Conservation (phyloP, 2,329 filamentous ascomycete genomes). For the Periconia sp. region DNA sequence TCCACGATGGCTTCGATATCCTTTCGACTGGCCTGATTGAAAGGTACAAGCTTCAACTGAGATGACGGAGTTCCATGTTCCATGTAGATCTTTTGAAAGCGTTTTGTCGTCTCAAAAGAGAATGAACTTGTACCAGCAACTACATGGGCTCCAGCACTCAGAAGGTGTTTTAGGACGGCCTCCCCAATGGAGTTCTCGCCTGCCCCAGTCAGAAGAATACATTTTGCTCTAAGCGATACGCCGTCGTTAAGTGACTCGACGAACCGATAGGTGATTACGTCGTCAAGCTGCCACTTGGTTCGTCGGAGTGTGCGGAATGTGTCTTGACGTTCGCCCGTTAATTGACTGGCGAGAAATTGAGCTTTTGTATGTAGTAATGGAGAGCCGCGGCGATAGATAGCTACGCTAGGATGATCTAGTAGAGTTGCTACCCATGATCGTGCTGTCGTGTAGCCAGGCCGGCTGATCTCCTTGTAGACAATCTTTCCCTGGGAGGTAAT, state of each 20-base stretch:
- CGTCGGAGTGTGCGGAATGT: too few species aligned
- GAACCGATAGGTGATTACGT: slow-evolving; percentile 87
- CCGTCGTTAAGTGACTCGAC: slow-evolving; percentile 89
- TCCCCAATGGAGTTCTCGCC: slow-evolving; percentile 97
- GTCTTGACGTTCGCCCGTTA: too few species aligned
- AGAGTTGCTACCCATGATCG: too few species aligned
- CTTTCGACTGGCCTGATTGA: slow-evolving; percentile 98
- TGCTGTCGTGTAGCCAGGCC: too few species aligned
- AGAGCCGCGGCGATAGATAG: too few species aligned
- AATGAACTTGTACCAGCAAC: slow-evolving; percentile 95
- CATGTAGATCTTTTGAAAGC: slow-evolving; percentile 98
- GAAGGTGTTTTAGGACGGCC: slow-evolving; percentile 91
- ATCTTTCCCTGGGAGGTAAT: too few species aligned
- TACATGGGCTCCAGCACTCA: slow-evolving; percentile 95
- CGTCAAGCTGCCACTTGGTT: slow-evolving; percentile 93
- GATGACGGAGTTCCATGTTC: slow-evolving; percentile 91
- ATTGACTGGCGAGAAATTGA: too few species aligned
- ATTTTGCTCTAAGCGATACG: slow-evolving; percentile 92
- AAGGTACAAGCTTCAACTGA: slow-evolving; percentile 95
- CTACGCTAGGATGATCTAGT: too few species aligned
- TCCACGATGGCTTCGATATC: slow-evolving; percentile 91
- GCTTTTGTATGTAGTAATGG: too few species aligned
- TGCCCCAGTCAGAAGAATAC: slow-evolving; percentile 97
- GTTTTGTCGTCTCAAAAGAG: slow-evolving; percentile 96
- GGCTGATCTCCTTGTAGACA: too few species aligned